Base-by-base conservation (phyloP, 768 basidiomycete species). In the Suillus variegatus region DNA sequence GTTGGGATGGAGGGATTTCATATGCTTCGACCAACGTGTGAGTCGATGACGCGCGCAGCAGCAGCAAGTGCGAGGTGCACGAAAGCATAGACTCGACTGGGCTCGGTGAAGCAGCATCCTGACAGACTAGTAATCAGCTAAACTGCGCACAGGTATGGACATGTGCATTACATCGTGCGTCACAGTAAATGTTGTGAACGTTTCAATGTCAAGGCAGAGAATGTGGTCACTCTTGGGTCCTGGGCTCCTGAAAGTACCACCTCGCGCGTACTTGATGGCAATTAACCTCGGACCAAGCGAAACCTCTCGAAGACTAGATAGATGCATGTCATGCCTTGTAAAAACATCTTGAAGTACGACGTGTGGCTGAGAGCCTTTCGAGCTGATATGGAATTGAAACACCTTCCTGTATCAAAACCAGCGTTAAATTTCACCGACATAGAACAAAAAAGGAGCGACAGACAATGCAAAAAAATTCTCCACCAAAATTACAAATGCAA, bases 11-110 rank as follows among this genome's bases (percentile, higher is more conserved):
- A 60, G 58, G 58, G 3, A 60, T 28, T 20, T 60, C 58, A 28
- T 60, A 60, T 32, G 58, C 58, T 60, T 60, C 41, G 7, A 60
- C 58, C 58, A 60, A 60, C 6, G 58, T 60, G 41, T 60, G 58
- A 20, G 58, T 60, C 22, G 28, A 43, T 43, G 58, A 60, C 3
- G 58, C 38, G 25, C 58, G 58, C 18, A 60, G 58, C 6, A 60
- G 4, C 18, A 60, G 20, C 28, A 60, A 32, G 41, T 60, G 58
- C 32, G 58, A 60, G 25, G 58, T 60, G 25, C 58, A 60, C 41
- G 58, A 60, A 43, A 60, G 58, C 43, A 60, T 60, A 20, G 58
- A 60, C 18, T 60, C 58, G 25, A 60, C 41, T 43, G 58, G 25
- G 28, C 41, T 43, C 12, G n/a, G 58, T 8, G 41, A 60, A 43